Conservation (phyloP, 2,329 filamentous ascomycete species). For the Didymella lethalis region DNA sequence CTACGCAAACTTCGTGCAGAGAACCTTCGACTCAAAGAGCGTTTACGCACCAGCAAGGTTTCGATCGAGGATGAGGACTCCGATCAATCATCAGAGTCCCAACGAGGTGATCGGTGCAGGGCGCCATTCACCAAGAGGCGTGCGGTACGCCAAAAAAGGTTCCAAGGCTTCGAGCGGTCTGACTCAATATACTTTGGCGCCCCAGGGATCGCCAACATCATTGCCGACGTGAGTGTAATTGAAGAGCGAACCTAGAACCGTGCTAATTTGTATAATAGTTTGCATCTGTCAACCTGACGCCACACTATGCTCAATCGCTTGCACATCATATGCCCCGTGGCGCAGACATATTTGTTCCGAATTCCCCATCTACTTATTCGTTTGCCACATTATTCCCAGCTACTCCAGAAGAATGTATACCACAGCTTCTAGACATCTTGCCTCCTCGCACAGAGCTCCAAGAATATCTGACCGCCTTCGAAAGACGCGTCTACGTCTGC, state of each 20-base stretch:
- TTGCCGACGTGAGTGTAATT: constrained; percentile 53
- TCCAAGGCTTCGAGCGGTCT: constrained; percentile 51
- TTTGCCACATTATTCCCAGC: constrained; percentile 56
- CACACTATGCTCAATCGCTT: constrained; percentile 47
- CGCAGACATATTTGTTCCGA: constrained; percentile 53
- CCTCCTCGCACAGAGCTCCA: constrained; percentile 51
- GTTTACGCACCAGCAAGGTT: constrained; percentile 46
- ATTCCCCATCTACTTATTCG: constrained; percentile 51
- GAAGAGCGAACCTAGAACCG: too few species aligned
- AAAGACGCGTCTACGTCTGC: constrained; percentile 53
- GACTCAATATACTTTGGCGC: constrained; percentile 61
- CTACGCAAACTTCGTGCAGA: constrained; percentile 57
- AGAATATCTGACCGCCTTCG: constrained; percentile 53
- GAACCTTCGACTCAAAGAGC: constrained; percentile 56
- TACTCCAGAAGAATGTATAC: constrained; percentile 44
- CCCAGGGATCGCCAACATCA: constrained; percentile 58
- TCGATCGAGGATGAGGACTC: constrained; percentile 51
- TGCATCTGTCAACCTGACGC: constrained; percentile 52
- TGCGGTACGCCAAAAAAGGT: constrained; percentile 45
- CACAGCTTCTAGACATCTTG: constrained; percentile 51
- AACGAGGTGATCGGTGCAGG: constrained; percentile 29
- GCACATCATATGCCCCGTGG: constrained; percentile 55
- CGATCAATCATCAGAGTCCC: constrained; percentile 36
- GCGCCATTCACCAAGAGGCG: constrained; percentile 36
- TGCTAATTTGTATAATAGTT: constrained; percentile 49